Evolutionary conservation across 225 moss, liverwort and hornwort genomes (phyloP).

Genomic region (Thuidium tamariscinum): DNA sequence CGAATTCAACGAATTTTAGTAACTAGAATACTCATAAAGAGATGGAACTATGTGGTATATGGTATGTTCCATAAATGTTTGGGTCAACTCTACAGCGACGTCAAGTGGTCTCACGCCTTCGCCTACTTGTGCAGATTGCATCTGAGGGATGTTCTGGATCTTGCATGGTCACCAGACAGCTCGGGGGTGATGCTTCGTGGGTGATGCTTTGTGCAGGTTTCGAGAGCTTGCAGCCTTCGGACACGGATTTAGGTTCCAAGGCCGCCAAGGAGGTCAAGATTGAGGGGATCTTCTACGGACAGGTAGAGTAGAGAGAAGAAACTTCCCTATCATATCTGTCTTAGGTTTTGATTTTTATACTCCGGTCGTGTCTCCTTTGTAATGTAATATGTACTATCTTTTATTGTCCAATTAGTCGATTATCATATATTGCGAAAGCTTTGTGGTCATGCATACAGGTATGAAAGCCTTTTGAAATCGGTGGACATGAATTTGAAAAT

Average conservation of each 20-base stretch:
- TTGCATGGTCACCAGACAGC: slow-evolving; percentile 88
- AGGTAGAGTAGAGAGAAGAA: slow-evolving; percentile 29
- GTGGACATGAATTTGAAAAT: not conserved
- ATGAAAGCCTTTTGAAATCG: not conserved
- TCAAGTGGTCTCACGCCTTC: not conserved
- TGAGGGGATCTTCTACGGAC: slow-evolving; percentile 66
- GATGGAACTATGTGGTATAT: not conserved
- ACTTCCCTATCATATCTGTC: not conserved
- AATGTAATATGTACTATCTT: not conserved
- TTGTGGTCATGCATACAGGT: not conserved
- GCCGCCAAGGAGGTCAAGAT: slow-evolving; percentile 83
- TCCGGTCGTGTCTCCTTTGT: not conserved
- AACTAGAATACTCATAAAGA: not conserved
- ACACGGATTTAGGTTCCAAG: slow-evolving; percentile 81
- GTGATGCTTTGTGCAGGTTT: too few species aligned
- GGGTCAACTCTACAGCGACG: not conserved
- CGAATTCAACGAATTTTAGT: not conserved
- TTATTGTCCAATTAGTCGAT: slow-evolving; percentile 7
- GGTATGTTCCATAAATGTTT: not conserved
- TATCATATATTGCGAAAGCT: not conserved
- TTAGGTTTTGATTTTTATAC: not conserved
- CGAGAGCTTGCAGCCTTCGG: slow-evolving; percentile 75
- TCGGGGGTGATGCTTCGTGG: too few species aligned
- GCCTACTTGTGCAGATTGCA: slow-evolving; percentile 47
- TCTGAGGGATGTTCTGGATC: slow-evolving; percentile 79